A percentile compares a stretch with the other conserved stretches of the same genome.
Evolutionary conservation across 768 basidiomycete species (phyloP).

Genomic region (Exidia glandulosa): DNA sequence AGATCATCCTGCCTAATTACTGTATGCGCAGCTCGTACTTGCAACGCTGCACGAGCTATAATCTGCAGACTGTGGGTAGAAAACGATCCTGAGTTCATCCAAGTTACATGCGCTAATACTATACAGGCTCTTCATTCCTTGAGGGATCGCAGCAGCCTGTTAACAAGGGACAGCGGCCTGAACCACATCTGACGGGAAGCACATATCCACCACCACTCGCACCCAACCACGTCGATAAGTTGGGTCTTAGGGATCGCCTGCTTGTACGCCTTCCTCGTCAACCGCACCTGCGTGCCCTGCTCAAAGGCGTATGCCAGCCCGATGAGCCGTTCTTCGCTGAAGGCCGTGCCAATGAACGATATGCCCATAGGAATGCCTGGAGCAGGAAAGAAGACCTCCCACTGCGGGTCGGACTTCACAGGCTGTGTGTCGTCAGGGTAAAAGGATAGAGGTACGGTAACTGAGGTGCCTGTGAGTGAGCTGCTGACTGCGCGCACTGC

Average conservation of each 20-base stretch:
- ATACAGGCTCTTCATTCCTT: no score
- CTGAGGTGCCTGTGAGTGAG: no score
- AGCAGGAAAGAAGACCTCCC: not conserved
- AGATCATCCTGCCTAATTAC: no score
- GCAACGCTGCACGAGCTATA: no score
- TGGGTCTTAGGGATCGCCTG: constrained; percentile 9
- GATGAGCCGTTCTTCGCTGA: constrained; percentile 4
- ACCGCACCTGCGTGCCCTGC: constrained; percentile 7
- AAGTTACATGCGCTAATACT: no score
- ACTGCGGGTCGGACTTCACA: not conserved
- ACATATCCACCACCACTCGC: not conserved
- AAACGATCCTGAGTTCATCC: no score
- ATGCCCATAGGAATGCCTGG: constrained; percentile 9
- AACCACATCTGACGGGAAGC: no score
- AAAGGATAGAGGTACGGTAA: not conserved
- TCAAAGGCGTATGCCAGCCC: constrained; percentile 8
- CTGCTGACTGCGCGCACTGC: no score
- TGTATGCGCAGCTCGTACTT: no score
- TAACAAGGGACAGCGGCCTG: no score
- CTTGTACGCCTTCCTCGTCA: constrained; percentile 7
- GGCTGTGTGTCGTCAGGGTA: constrained; percentile 11
- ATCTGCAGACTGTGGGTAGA: no score
- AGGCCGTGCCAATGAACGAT: constrained; percentile 7
- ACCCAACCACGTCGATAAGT: constrained; percentile 7
- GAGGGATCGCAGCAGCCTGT: no score